Conservation (phyloP, 306 rosid genomes). For the Castanea crenata region DNA sequence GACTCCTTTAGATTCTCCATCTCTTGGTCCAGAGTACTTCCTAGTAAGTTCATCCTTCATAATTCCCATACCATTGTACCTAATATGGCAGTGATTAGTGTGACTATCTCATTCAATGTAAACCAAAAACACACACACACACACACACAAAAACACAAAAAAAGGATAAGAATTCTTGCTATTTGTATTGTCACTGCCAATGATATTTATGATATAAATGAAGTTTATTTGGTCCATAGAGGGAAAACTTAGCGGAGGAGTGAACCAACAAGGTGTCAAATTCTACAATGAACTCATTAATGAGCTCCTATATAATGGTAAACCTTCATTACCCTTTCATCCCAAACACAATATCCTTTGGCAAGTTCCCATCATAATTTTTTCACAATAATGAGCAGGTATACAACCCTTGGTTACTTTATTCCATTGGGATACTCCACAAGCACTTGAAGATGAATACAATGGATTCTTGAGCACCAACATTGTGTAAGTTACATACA, state of each 20-base stretch:
- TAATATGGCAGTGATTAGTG: too few relatives aligned
- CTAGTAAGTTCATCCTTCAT: constrained; percentile 26
- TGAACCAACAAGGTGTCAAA: constrained; percentile 34
- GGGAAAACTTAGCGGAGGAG: constrained; percentile 22
- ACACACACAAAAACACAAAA: too few relatives aligned
- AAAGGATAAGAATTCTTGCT: too few relatives aligned
- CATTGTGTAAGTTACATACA: constrained; percentile 38
- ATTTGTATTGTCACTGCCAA: too few relatives aligned
- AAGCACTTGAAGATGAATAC: constrained; percentile 54
- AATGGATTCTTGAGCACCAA: constrained; percentile 54
- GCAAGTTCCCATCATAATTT: not conserved
- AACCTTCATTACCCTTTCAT: not conserved
- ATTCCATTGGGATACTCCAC: constrained; percentile 62
- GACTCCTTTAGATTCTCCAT: constrained; percentile 57
- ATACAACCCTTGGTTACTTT: constrained; percentile 57
- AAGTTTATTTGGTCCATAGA: constrained; percentile 1
- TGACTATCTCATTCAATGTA: too few relatives aligned
- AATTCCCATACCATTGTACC: not conserved
- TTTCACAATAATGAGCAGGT: constrained; percentile 12
- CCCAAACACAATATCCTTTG: not conserved
- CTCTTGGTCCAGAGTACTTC: constrained; percentile 57
- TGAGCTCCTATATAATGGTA: constrained; percentile 45
- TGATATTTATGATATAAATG: not conserved
- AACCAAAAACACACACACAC: too few relatives aligned
- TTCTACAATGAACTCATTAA: constrained; percentile 54